phyloP scores from a whole-genome alignment of 768 basidiomycete species.

The Boletus subparvulus region DNA sequence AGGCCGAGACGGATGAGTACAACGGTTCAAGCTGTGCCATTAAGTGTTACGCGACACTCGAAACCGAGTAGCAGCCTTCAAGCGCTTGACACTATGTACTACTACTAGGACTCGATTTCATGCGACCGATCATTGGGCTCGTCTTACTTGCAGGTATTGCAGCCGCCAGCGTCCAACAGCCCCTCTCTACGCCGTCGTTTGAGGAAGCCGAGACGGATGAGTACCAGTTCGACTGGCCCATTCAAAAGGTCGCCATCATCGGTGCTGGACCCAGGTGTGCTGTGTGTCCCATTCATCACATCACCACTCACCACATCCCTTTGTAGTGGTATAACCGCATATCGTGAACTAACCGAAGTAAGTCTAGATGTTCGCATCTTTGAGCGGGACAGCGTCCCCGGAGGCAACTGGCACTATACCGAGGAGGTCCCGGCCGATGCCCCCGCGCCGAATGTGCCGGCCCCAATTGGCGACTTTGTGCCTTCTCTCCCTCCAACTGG shows the following conservation, averaged over 20 bases:
- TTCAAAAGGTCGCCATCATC: conserved; percentile 13
- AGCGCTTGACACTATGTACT: too few species aligned
- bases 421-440: conserved; percentile 15
- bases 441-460: conserved; percentile 6
- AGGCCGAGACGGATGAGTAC: too few species aligned
- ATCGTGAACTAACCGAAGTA: conserved; percentile 11
- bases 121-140: background rate
- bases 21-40: too few species aligned
- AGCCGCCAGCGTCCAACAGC: background rate
- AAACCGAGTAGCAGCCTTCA: too few species aligned
- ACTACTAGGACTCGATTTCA: background rate
- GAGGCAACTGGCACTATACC: conserved; percentile 18
- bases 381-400: conserved; percentile 5
- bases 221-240: conserved; percentile 14
- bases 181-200: background rate
- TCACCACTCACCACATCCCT: background rate
- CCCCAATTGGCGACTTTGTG: conserved; percentile 6
- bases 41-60: too few species aligned
- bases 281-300: background rate
- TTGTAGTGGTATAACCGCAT: conserved; percentile 12
- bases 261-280: conserved; percentile 18
- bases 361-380: conserved; percentile 19
- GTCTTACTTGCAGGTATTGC: background rate
- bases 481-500: conserved; percentile 9
- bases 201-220: background rate